These are phyloP conservation scores for Chytridium lagenaria DNA, from an alignment of 371 early-diverging fungal genomes.

Conservation along the genomic window DNA sequence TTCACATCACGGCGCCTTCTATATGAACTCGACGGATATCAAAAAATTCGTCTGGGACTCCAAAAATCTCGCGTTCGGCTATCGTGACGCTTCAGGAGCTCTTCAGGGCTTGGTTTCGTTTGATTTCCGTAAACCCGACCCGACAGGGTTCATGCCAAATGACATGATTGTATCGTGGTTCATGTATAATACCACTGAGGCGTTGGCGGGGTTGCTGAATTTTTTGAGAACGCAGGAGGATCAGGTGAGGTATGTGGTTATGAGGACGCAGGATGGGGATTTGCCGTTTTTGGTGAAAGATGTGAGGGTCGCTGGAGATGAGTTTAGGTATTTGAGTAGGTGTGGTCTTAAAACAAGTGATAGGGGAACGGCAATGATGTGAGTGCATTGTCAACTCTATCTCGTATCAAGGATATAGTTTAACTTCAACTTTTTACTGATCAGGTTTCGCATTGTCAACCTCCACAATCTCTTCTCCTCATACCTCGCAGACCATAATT, in stretches of 20 bases:
- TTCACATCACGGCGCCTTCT: slow-evolving; percentile 15
- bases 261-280: slow-evolving; percentile 24
- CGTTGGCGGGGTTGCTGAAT: slow-evolving; percentile 9
- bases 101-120: slow-evolving; percentile 23
- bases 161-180: slow-evolving; percentile 15
- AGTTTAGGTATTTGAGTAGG: background rate
- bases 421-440: background rate
- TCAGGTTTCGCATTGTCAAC: slow-evolving; percentile 25
- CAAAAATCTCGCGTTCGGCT: slow-evolving; percentile 19
- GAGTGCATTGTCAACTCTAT: background rate
- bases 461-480: slow-evolving; percentile 17
- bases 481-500: slow-evolving; percentile 22
- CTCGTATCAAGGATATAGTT: background rate
- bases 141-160: slow-evolving; percentile 13
- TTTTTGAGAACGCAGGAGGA: slow-evolving; percentile 31
- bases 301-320: slow-evolving; percentile 1
- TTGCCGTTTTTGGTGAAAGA: slow-evolving; percentile 19
- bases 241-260: slow-evolving; percentile 16
- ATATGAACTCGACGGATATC: background rate
- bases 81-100: slow-evolving; percentile 6
- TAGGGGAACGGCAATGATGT: slow-evolving; percentile 10
- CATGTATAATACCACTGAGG: slow-evolving; percentile 13
- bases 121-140: background rate
- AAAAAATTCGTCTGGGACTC: background rate
- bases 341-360: background rate